A percentile compares a stretch with the other conserved stretches of the same genome.
phyloP scores from a whole-genome alignment of 2,329 filamentous ascomycete genomes.

The Fusarium sp. region DNA sequence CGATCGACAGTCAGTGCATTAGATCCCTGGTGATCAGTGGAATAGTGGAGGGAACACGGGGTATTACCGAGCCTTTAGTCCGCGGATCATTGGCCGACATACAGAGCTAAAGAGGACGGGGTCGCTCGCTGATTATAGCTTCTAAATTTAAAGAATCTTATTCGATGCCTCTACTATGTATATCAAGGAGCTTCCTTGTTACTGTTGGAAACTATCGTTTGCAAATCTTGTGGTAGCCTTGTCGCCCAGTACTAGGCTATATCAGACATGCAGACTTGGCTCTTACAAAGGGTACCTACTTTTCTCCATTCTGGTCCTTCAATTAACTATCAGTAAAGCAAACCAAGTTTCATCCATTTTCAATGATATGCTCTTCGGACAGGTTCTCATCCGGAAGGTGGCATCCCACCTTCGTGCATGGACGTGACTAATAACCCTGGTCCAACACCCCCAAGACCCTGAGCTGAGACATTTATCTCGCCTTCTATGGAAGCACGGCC shows the following conservation, averaged over 20 bases:
- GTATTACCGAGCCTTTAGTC: neutral
- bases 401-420: neutral
- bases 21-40: neutral
- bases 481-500: neutral
- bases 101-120: neutral
- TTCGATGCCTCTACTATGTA: neutral
- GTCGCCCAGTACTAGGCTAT: neutral
- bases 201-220: neutral
- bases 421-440: neutral
- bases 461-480: constrained; percentile 3
- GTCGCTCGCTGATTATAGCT: neutral
- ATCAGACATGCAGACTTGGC: neutral
- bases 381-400: neutral
- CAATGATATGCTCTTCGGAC: neutral
- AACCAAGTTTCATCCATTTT: neutral
- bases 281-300: neutral
- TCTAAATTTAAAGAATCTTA: neutral
- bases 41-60: neutral
- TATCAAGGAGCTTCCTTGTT: constrained; percentile 1
- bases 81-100: neutral
- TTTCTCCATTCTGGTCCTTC: neutral
- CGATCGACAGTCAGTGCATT: constrained; percentile 13
- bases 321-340: neutral
- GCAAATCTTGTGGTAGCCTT: neutral
- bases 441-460: neutral